phyloP scores from a whole-genome alignment of 2,329 filamentous ascomycete genomes.

The Paecilomyces dactylethromorphus region DNA sequence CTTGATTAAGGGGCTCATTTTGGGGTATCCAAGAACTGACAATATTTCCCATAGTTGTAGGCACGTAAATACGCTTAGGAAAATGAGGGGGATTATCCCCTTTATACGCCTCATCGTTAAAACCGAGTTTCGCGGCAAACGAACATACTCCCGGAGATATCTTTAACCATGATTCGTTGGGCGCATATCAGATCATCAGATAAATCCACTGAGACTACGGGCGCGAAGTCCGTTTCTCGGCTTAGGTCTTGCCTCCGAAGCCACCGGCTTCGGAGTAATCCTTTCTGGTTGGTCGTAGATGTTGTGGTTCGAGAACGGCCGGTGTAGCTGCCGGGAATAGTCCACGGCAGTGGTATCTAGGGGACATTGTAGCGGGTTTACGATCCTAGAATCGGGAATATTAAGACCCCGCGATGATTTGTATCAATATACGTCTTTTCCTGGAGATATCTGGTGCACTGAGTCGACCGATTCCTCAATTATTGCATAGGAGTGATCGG shows the following conservation, averaged over 20 bases:
- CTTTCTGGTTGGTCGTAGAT: neutral
- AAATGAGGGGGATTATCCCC: neutral
- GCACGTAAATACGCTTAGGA: neutral
- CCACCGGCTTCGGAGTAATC: neutral
- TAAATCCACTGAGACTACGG: neutral
- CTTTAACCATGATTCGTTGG: neutral
- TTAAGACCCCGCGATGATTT: neutral
- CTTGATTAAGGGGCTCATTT: conserved; percentile 21
- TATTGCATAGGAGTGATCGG: neutral
- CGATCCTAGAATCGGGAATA: neutral
- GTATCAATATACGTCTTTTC: too few relatives aligned
- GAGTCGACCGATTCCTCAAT: neutral
- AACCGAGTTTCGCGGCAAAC: neutral
- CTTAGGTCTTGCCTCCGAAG: neutral
- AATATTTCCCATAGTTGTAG: neutral
- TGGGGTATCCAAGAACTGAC: neutral
- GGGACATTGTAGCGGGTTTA: neutral
- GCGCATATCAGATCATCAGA: neutral
- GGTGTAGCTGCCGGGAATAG: neutral
- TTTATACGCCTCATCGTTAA: neutral
- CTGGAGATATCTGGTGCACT: too few relatives aligned
- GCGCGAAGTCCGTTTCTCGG: neutral
- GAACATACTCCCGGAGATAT: neutral
- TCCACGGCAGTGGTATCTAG: neutral
- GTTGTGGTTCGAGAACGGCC: neutral